These are phyloP conservation scores for Rhynchospora tenuis DNA, from an alignment of 176 grass and related monocot species.

Conservation along the genomic window DNA sequence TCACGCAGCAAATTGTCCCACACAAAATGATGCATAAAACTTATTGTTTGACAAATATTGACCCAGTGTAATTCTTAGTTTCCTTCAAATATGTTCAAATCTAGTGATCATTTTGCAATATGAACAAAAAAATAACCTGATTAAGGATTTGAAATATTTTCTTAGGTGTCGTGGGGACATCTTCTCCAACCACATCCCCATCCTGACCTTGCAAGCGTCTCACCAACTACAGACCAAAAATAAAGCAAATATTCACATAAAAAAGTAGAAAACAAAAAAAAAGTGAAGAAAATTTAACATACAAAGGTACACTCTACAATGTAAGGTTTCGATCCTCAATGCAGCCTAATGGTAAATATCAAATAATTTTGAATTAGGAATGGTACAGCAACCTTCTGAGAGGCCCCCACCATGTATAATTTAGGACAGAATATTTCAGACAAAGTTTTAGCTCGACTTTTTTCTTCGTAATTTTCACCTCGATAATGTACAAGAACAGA, in stretches of 20 bases:
- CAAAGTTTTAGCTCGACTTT: background rate
- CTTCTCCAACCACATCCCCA: conserved; percentile 78
- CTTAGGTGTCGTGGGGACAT: conserved; percentile 82
- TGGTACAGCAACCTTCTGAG: background rate
- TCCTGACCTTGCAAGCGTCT: conserved; percentile 95
- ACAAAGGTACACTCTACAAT: background rate
- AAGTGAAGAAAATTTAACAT: conserved; percentile 1
- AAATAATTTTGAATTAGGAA: background rate
- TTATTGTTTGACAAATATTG: background rate
- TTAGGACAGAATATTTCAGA: conserved; percentile 4
- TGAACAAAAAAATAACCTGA: conserved; percentile 53
- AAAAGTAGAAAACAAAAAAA: conserved; percentile 7
- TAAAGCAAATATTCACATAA: background rate
- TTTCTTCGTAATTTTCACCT: background rate
- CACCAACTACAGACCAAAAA: conserved; percentile 67
- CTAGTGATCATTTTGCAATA: conserved; percentile 10
- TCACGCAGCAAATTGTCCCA: background rate
- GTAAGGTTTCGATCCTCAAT: background rate
- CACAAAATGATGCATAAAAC: background rate
- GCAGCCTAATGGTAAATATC: background rate
- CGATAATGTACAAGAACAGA: background rate
- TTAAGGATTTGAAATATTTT: conserved; percentile 98
- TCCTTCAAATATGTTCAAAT: background rate
- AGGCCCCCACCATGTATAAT: background rate
- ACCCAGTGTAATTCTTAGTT: background rate